Conservation (phyloP, 345 rosid species). For the Eutrema heterophyllum region DNA sequence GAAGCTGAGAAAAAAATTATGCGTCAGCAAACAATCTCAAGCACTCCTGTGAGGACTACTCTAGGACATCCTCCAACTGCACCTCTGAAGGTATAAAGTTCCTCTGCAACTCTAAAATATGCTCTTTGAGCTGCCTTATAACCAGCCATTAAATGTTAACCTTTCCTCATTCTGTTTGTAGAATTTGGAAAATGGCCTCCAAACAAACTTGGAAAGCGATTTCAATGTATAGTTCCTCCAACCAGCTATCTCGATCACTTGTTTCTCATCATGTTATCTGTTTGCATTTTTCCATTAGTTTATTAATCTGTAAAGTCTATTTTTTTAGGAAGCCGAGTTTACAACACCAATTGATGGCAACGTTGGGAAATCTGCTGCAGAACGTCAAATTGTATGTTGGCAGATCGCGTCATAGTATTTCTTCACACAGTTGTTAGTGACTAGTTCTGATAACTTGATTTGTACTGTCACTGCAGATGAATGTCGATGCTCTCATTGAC, state of each 20-base stretch:
- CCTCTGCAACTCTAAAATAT: constrained; percentile 11
- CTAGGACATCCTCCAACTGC: constrained; percentile 61
- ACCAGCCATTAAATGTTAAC: background rate
- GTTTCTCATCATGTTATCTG: background rate
- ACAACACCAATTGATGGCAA: constrained; percentile 72
- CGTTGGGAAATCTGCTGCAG: constrained; percentile 60
- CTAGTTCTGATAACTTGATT: constrained; percentile 11
- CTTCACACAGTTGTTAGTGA: constrained; percentile 11
- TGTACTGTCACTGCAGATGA: constrained; percentile 55
- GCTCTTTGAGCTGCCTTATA: background rate
- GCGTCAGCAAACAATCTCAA: constrained; percentile 57
- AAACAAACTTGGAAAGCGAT: constrained; percentile 45
- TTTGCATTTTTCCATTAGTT: background rate
- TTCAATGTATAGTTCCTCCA: constrained; percentile 47
- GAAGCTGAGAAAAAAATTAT: constrained; percentile 84
- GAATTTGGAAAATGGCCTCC: constrained; percentile 90
- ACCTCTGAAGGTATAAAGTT: constrained; percentile 40
- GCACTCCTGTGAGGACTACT: constrained; percentile 49
- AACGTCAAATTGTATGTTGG: constrained; percentile 76
- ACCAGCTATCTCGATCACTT: background rate
- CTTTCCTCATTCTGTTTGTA: constrained; percentile 34
- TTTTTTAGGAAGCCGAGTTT: constrained; percentile 63
- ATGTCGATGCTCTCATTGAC: constrained; percentile 80
- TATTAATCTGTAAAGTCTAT: constrained; percentile 1
- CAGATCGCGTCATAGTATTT: background rate